A percentile compares a stretch with the other conserved stretches of the same genome.
Evolutionary conservation across 495 filamentous ascomycete species (phyloP).

Genomic region (Polyplosphaeria fusca): DNA sequence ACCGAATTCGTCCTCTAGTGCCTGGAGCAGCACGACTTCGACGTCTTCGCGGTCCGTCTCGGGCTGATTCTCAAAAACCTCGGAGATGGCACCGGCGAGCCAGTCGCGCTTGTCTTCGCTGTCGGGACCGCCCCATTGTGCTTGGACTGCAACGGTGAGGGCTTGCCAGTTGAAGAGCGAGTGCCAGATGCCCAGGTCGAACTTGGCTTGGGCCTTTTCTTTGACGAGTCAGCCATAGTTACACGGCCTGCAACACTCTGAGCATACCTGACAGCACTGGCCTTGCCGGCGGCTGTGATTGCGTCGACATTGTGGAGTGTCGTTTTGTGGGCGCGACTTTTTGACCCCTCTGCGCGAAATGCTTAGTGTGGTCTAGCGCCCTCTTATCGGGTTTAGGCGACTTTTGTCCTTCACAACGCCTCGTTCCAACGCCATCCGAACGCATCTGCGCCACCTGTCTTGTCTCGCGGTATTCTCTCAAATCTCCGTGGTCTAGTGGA

Average conservation of each 20-base stretch:
- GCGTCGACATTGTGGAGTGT: conserved; percentile 10
- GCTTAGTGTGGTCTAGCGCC: too few species aligned
- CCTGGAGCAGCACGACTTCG: conserved; percentile 76
- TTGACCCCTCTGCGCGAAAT: too few species aligned
- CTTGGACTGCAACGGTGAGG: conserved; percentile 80
- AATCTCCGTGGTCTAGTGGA: too few species aligned
- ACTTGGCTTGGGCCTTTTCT: conserved; percentile 43
- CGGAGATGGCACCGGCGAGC: conserved; percentile 86
- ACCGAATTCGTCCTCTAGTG: conserved; percentile 95
- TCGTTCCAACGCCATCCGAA: too few species aligned
- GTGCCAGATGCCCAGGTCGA: conserved; percentile 38
- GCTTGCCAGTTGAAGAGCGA: conserved; percentile 70
- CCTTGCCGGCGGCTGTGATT: conserved; percentile 1
- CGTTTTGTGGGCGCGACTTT: too few species aligned
- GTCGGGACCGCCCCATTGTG: conserved; percentile 84
- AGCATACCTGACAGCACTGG: neutral
- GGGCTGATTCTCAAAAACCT: conserved; percentile 67
- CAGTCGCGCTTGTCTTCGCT: conserved; percentile 87
- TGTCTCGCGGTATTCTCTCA: too few species aligned
- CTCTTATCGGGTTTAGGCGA: too few species aligned
- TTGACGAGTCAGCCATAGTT: neutral
- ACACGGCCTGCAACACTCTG: neutral
- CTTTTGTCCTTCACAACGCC: too few species aligned
- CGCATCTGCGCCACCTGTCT: too few species aligned
- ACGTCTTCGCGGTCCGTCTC: conserved; percentile 80